Evolutionary conservation across 2,329 filamentous ascomycete species (phyloP).

Genomic region (Xylariaceae sp.): DNA sequence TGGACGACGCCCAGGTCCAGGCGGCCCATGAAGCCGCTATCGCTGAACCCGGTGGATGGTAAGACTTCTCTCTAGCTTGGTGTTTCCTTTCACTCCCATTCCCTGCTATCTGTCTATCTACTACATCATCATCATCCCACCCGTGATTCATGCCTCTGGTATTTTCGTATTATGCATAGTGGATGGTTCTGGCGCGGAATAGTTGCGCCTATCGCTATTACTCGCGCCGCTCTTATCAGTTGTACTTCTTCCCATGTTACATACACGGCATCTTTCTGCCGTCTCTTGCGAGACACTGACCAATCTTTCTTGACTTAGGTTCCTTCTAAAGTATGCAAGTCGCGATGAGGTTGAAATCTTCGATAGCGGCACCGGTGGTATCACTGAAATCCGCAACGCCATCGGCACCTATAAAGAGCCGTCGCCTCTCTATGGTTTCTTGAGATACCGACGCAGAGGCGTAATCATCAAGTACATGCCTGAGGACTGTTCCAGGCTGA

Average conservation of each 20-base stretch:
- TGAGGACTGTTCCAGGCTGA: conserved; percentile 79
- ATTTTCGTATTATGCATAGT: neutral
- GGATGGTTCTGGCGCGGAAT: conserved; percentile 4
- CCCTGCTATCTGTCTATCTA: neutral
- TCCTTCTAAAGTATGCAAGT: conserved; percentile 84
- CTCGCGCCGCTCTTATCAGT: conserved; percentile 4
- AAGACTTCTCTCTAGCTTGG: conserved; percentile 37
- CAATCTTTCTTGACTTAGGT: conserved; percentile 52
- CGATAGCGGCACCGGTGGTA: conserved; percentile 70
- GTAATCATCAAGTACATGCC: conserved; percentile 91
- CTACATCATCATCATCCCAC: neutral
- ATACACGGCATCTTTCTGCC: neutral
- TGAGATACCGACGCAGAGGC: conserved; percentile 84
- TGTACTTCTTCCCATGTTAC: neutral
- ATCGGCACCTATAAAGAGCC: conserved; percentile 75
- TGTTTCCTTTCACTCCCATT: neutral
- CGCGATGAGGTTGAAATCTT: conserved; percentile 84
- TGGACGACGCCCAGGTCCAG: conserved; percentile 74
- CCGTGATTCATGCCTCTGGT: conserved; percentile 2
- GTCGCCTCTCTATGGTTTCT: conserved; percentile 85
- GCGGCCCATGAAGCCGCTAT: conserved; percentile 78
- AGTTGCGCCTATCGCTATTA: conserved; percentile 10
- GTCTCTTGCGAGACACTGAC: conserved; percentile 16
- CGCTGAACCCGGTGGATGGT: conserved; percentile 91
- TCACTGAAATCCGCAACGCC: conserved; percentile 73